Conservation (phyloP, 257 asterid genomes). For the Anisodus acutangulus region DNA sequence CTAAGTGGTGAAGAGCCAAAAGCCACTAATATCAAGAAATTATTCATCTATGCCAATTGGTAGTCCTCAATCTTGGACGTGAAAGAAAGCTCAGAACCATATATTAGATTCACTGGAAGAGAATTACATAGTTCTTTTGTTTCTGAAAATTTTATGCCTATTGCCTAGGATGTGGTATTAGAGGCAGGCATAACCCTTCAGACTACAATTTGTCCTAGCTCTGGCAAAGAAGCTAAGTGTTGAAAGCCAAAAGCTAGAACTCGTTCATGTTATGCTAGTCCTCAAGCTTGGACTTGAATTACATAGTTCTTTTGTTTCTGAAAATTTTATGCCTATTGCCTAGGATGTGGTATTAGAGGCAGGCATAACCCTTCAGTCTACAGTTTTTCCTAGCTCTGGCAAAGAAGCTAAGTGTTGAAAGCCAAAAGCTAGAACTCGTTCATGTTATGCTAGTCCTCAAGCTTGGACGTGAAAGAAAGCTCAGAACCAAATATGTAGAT, state of each 20-base stretch:
- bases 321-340: no score
- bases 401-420: no score
- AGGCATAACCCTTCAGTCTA: no score
- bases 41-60: neutral
- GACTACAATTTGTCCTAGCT: neutral
- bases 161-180: neutral
- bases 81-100: neutral
- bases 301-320: no score
- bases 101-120: neutral
- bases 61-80: neutral
- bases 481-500: neutral
- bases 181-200: neutral
- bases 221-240: neutral
- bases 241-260: neutral
- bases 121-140: neutral
- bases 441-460: neutral
- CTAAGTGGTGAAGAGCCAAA: neutral
- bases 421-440: no score
- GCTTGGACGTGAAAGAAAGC: neutral
- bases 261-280: neutral
- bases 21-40: neutral
- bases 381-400: no score
- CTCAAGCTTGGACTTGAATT: neutral
- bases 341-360: no score
- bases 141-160: no score